These are phyloP conservation scores for Dalbergia cochinchinensis DNA, from an alignment of 306 rosid genomes.

Conservation along the genomic window DNA sequence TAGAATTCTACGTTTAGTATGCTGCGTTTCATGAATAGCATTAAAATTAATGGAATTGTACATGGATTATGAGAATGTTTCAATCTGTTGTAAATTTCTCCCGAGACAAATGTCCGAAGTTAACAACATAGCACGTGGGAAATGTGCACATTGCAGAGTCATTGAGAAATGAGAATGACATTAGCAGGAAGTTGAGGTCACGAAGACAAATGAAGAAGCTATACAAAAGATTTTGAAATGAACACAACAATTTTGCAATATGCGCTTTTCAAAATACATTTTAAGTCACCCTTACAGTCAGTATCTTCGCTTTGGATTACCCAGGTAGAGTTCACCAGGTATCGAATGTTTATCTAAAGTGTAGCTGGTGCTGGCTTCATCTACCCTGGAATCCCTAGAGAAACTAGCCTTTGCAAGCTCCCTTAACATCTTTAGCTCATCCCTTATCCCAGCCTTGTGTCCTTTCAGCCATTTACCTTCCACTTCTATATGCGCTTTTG, in stretches of 20 bases:
- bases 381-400: constrained; percentile 49
- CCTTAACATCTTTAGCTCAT: constrained; percentile 65
- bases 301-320: constrained; percentile 41
- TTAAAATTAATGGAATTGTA: background rate
- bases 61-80: background rate
- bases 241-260: background rate
- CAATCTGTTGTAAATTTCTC: background rate
- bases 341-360: constrained; percentile 21
- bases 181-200: constrained; percentile 30
- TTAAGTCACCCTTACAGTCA: background rate
- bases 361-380: constrained; percentile 67
- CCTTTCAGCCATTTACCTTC: constrained; percentile 61
- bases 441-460: constrained; percentile 48
- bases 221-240: constrained; percentile 28
- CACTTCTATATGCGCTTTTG: constrained; percentile 45
- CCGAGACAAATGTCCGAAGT: background rate
- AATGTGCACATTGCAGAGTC: background rate
- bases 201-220: constrained; percentile 27
- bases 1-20: background rate
- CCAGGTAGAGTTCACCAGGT: constrained; percentile 27
- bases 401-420: constrained; percentile 74
- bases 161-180: constrained; percentile 16
- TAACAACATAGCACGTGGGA: background rate
- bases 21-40: background rate
- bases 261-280: constrained; percentile 17